phyloP scores from a whole-genome alignment of 1,284 basidiomycete species.

The Cutaneotrichosporon dermatis region DNA sequence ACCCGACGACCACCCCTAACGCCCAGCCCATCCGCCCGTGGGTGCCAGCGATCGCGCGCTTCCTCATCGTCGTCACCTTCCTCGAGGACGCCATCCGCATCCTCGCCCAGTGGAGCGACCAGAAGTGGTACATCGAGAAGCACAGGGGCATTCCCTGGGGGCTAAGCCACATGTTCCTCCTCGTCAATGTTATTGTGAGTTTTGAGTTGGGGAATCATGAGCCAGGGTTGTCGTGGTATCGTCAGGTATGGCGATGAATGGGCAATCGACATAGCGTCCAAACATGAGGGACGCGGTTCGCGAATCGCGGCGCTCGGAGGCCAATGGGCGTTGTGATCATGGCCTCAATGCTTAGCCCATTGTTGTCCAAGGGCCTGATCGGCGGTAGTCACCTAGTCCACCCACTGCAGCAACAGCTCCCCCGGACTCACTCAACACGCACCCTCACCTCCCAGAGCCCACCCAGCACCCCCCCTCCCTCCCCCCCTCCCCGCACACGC shows the following conservation, averaged over 20 bases:
- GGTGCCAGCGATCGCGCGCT: conserved; percentile 89
- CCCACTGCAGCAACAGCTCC: not conserved
- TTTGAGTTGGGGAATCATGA: too few species aligned
- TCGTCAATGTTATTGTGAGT: conserved; percentile 87
- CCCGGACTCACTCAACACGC: not conserved
- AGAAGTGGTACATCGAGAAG: conserved; percentile 94
- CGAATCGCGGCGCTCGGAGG: too few species aligned
- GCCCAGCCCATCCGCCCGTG: conserved; percentile 77
- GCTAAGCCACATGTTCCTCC: conserved; percentile 84
- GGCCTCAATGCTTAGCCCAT: too few species aligned
- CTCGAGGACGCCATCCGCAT: conserved; percentile 91
- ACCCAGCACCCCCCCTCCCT: not conserved
- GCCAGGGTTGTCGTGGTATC: too few species aligned
- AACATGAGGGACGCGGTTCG: too few species aligned
- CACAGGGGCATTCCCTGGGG: conserved; percentile 95
- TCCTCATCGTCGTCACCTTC: conserved; percentile 97
- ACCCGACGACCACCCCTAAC: not conserved
- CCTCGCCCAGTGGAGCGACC: conserved; percentile 89
- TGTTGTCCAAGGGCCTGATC: too few species aligned
- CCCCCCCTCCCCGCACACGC: not conserved
- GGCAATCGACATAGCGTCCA: too few species aligned
- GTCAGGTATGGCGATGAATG: too few species aligned
- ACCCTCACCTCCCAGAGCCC: not conserved
- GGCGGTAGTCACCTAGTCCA: too few species aligned
- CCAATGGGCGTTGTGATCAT: too few species aligned